Evolutionary conservation across 805 yeast genomes (phyloP).

Genomic region (Yarrowia deformans): DNA sequence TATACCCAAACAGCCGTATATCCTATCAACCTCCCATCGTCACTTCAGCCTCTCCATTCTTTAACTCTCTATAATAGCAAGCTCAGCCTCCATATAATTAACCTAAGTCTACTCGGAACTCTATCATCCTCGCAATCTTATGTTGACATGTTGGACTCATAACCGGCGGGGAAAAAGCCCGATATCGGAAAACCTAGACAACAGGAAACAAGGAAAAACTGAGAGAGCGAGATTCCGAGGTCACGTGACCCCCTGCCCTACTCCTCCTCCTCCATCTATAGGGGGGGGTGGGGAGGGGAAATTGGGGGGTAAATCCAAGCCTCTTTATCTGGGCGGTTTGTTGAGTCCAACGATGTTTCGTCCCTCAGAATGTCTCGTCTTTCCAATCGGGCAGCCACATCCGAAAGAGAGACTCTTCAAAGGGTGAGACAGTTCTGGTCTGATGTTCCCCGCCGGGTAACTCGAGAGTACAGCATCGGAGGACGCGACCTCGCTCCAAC

Average conservation of each 20-base stretch:
- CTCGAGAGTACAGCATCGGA: not conserved
- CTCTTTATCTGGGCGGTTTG: not conserved
- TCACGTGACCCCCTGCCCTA: not conserved
- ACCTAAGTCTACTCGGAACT: constrained; percentile 14
- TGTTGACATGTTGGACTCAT: constrained; percentile 1
- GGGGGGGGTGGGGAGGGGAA: constrained; percentile 8
- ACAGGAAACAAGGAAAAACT: not conserved
- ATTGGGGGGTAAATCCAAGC: not conserved
- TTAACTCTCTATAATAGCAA: not conserved
- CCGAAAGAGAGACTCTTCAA: not conserved
- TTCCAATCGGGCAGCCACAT: constrained; percentile 27
- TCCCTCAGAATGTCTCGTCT: not conserved
- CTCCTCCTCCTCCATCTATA: not conserved
- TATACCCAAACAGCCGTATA: constrained; percentile 9
- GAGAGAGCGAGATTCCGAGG: not conserved
- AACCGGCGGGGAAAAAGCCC: constrained; percentile 37
- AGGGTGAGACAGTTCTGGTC: not conserved
- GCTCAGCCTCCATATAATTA: constrained; percentile 16
- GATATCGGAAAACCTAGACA: constrained; percentile 4
- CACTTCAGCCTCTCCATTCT: constrained; percentile 12
- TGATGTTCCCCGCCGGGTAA: constrained; percentile 29
- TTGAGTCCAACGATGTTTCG: not conserved
- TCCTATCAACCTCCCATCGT: not conserved
- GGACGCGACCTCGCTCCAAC: not conserved
- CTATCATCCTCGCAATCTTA: constrained; percentile 17